phyloP scores from a whole-genome alignment of 2,329 filamentous ascomycete genomes.

The Fusarium acutatum region DNA sequence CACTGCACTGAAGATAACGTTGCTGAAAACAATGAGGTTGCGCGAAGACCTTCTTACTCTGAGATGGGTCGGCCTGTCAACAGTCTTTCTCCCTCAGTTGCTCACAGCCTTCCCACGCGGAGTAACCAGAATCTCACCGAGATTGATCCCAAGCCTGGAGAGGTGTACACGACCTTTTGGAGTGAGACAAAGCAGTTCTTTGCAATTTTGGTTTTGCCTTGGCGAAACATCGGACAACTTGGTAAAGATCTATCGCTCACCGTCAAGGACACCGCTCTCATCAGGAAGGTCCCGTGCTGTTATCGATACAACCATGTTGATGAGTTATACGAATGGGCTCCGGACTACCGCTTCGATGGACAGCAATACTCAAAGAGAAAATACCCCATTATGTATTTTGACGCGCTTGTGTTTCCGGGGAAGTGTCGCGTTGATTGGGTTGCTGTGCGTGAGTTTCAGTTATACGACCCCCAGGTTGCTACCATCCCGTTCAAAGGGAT shows the following conservation, averaged over 20 bases:
- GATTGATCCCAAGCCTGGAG: neutral
- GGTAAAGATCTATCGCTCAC: neutral
- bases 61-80: neutral
- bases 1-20: neutral
- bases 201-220: neutral
- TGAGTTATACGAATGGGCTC: neutral
- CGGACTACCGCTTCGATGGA: neutral
- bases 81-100: accelerated
- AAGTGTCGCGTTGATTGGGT: conserved; percentile 1
- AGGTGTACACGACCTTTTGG: neutral
- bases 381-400: conserved; percentile 17
- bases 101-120: neutral
- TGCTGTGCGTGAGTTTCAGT: neutral
- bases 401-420: neutral
- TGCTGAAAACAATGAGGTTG: neutral
- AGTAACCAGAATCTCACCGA: neutral
- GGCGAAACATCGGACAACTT: accelerated
- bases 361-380: neutral
- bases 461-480: neutral
- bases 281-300: neutral
- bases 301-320: neutral
- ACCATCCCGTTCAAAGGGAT: neutral
- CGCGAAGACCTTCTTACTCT: neutral
- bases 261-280: neutral
- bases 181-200: neutral